Base-by-base conservation (phyloP, 345 rosid genomes). In the Gynandropsis gynandra region DNA sequence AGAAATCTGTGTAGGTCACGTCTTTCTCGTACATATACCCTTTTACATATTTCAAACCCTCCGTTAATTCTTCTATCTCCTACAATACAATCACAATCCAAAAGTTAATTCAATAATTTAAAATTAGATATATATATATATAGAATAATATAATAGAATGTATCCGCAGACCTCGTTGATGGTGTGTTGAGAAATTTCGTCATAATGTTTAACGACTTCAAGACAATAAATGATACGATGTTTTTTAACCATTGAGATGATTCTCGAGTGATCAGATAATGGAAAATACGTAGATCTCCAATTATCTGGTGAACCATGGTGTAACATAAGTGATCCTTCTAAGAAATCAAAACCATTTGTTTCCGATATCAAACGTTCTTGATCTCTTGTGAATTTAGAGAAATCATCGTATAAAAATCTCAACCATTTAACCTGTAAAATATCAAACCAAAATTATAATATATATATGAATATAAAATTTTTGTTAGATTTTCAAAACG, bases 401-500 rank as follows among this genome's bases (percentile, higher is more conserved):
- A 85, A 82, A 61, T 80, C 76, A 58, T 17, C 63, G 72, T 85
- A 85, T 37, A 85, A 71, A 79, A 82, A 71, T 54, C 89, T 61
- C n/a, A 77, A 65, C 95, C 95, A 85, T 44, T 82, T 82, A 19
- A 60, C 85, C 95, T 85, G 43, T 7, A 53, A 16, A 4, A 11
- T n/a, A n/a, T n/a, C 31, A 10, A 20, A 9, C 5, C 14, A 47
- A 50, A 50, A 7, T 18, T 1, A 19, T 7, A 46, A 2, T 7
- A 10, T 41, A 41, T 10, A 14, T 7, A 41, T 41, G 13, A 5
- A 41, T 10, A 41, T 19, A 7, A 4, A 5, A 38, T 0, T 5
- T 24, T 45, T 0, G 0, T 16, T 36, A 10, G 10, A 4, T 50
- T 14, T n/a, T 19, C 19, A 21, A 9, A n/a, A 47, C 10, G 9